phyloP scores from a whole-genome alignment of 192 early-diverging fungal genomes.

The Gigaspora rosea region DNA sequence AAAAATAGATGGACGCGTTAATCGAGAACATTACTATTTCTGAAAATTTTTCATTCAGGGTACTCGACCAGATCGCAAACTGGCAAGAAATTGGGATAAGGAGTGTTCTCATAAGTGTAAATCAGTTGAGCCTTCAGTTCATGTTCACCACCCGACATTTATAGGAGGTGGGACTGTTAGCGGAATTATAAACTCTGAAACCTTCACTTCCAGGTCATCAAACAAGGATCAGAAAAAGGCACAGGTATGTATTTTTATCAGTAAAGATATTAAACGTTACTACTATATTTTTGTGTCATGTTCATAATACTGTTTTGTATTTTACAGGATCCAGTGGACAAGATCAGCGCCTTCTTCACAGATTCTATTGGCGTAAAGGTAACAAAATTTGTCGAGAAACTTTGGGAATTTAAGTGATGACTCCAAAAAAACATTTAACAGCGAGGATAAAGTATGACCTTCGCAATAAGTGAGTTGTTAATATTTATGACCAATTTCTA shows the following conservation, averaged over 20 bases:
- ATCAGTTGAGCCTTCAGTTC: not conserved
- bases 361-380: slow-evolving; percentile 7
- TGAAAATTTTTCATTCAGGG: slow-evolving; percentile 11
- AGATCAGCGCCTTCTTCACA: slow-evolving; percentile 4
- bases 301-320: not conserved
- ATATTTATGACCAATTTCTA: slow-evolving; percentile 6
- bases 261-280: slow-evolving; percentile 12
- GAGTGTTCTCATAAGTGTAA: not conserved
- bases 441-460: slow-evolving; percentile 23
- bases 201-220: slow-evolving; percentile 7
- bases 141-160: slow-evolving; percentile 12
- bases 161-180: slow-evolving; percentile 22
- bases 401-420: slow-evolving; percentile 14
- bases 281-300: slow-evolving; percentile 14
- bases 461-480: slow-evolving; percentile 20
- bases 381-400: slow-evolving; percentile 25
- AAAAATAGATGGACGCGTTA: slow-evolving; percentile 20
- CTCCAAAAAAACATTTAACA: slow-evolving; percentile 20
- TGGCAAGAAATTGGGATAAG: not conserved
- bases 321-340: slow-evolving; percentile 22
- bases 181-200: slow-evolving; percentile 17
- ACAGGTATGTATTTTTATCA: not conserved
- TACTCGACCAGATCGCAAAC: not conserved
- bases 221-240: slow-evolving; percentile 16
- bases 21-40: slow-evolving; percentile 19